Percentiles rank a stretch among this genome's conserved stretches.
Conservation (phyloP, 1,284 basidiomycete species). For the Pseudozyma hubeiensis region DNA sequence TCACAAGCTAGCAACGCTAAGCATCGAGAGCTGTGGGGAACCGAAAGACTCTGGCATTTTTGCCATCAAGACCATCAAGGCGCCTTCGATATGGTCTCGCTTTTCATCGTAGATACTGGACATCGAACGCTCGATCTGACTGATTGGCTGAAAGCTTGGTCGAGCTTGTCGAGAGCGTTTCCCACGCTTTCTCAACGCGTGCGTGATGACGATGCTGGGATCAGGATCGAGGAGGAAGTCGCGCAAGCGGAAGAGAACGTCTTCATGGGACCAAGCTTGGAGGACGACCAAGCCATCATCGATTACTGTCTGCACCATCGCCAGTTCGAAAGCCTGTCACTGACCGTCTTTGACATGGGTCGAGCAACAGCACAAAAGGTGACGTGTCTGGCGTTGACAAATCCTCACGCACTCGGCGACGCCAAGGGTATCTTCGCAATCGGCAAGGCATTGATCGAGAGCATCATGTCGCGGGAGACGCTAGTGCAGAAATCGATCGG, state of each 20-base stretch:
- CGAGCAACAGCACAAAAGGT: neutral
- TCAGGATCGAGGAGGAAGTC: neutral
- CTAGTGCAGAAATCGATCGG: neutral
- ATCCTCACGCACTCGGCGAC: slow-evolving; percentile 9
- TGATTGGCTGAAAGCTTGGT: slow-evolving; percentile 2
- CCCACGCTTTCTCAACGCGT: neutral
- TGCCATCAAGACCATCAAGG: slow-evolving; percentile 5
- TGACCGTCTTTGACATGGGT: slow-evolving; percentile 2
- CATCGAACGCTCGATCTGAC: neutral
- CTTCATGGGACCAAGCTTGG: neutral
- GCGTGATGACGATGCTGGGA: neutral
- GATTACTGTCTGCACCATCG: slow-evolving; percentile 2
- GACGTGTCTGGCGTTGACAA: slow-evolving; percentile 1
- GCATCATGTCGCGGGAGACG: neutral
- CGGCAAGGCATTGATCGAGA: neutral
- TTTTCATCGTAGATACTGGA: neutral
- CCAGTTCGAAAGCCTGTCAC: neutral
- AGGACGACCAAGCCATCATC: neutral
- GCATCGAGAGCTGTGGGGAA: slow-evolving; percentile 2
- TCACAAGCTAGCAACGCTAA: neutral
- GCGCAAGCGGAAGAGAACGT: neutral
- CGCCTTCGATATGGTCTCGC: slow-evolving; percentile 15
- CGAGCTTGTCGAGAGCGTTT: neutral
- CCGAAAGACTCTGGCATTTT: slow-evolving; percentile 11
- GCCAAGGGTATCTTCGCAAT: slow-evolving; percentile 2